phyloP scores from a whole-genome alignment of 2,329 filamentous ascomycete genomes.

The Alternaria viburni region DNA sequence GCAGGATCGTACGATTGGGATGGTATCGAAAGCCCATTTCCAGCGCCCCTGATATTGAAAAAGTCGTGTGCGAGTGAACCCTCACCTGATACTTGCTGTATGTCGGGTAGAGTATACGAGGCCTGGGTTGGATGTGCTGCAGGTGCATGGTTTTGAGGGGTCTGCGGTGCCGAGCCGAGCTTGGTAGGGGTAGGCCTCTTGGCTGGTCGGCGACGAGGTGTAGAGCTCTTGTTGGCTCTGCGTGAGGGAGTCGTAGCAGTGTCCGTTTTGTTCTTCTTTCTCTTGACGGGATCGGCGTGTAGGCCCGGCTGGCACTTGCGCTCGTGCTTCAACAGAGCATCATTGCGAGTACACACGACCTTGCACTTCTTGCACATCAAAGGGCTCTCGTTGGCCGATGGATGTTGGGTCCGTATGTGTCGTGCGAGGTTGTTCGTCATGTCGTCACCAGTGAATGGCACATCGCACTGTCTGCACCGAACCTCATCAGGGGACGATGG shows the following conservation, averaged over 20 bases:
- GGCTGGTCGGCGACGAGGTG: background rate
- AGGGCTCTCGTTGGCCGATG: background rate
- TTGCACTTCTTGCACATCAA: constrained; percentile 11
- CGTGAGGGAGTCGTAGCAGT: background rate
- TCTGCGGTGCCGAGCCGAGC: background rate
- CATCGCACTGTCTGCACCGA: constrained; percentile 6
- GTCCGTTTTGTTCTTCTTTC: background rate
- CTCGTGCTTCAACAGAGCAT: constrained; percentile 19
- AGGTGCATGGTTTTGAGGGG: background rate
- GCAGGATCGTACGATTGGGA: background rate
- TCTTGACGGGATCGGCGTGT: background rate
- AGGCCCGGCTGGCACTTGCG: constrained; percentile 14
- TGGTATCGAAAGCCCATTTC: background rate
- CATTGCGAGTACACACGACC: constrained; percentile 9
- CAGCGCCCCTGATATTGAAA: background rate
- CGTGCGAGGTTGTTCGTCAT: constrained; percentile 14
- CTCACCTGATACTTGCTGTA: background rate
- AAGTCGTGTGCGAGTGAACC: background rate
- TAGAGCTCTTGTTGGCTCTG: background rate
- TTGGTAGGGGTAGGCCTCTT: background rate
- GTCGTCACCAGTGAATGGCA: constrained; percentile 16
- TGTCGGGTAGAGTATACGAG: background rate
- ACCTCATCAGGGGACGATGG: background rate
- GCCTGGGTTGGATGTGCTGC: background rate
- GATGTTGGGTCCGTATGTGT: constrained; percentile 15